These are phyloP conservation scores for Cordyceps fumosorosea DNA, from an alignment of 2,329 filamentous ascomycete genomes.

Conservation along the genomic window DNA sequence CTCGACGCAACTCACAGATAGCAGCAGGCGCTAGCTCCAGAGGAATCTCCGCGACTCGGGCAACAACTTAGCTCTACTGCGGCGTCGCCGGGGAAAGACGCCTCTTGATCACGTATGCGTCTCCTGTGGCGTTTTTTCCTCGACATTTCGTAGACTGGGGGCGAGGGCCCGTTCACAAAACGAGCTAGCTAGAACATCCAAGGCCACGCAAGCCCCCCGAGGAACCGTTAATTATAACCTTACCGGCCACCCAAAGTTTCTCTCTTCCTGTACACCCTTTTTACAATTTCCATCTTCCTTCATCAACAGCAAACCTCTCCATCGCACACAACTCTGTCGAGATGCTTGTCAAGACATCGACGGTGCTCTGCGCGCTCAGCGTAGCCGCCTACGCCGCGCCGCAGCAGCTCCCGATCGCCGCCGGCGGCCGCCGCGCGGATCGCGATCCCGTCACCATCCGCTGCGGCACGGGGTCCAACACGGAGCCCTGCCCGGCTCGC, in stretches of 20 bases:
- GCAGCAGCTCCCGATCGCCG: not conserved
- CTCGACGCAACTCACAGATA: no score
- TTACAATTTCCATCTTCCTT: no score
- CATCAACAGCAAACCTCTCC: not conserved
- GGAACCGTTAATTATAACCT: not conserved
- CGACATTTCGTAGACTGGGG: not conserved
- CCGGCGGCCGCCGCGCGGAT: not conserved
- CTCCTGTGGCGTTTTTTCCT: not conserved
- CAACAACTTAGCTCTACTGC: not conserved
- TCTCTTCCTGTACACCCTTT: not conserved
- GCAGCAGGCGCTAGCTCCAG: not conserved
- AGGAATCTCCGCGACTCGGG: not conserved
- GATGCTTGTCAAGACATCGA: constrained; percentile 3
- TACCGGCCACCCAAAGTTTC: not conserved
- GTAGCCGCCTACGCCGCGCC: not conserved
- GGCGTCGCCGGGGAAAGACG: not conserved
- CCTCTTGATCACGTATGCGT: not conserved
- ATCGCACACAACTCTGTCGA: not conserved
- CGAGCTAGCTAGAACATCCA: not conserved
- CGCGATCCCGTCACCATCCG: constrained; percentile 10
- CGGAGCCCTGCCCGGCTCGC: not conserved
- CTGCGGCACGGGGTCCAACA: constrained; percentile 12
- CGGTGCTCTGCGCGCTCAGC: not conserved
- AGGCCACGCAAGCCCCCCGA: not conserved
- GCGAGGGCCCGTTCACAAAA: not conserved